These are phyloP conservation scores for Neurospora sp. DNA, from an alignment of 495 filamentous ascomycete genomes.

Conservation along the genomic window DNA sequence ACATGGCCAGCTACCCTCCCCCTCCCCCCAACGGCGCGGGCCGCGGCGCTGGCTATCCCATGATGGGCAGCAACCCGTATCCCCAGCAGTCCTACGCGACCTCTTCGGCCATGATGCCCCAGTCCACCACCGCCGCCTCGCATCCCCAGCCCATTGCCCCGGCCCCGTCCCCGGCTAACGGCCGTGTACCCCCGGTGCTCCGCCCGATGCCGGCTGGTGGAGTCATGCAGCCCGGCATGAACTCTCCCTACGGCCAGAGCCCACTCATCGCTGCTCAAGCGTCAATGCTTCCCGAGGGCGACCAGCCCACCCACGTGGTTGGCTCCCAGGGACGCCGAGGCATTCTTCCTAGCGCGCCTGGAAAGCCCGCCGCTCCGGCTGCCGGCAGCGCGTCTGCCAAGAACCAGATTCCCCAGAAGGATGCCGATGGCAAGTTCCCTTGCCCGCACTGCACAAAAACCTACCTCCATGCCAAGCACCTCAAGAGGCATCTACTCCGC, in stretches of 20 bases:
- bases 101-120: constrained; percentile 53
- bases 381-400: constrained; percentile 56
- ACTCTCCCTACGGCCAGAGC: constrained; percentile 39
- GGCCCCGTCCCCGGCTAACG: constrained; percentile 51
- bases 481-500: constrained; percentile 89
- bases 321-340: constrained; percentile 85
- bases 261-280: constrained; percentile 33
- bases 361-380: constrained; percentile 56
- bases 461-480: constrained; percentile 92
- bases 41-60: constrained; percentile 37
- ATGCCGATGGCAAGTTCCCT: constrained; percentile 92
- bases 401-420: constrained; percentile 77
- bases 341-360: constrained; percentile 81
- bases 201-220: constrained; percentile 56
- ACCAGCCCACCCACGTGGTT: constrained; percentile 77
- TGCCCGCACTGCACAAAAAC: constrained; percentile 96
- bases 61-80: constrained; percentile 39
- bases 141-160: constrained; percentile 66
- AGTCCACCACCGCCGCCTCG: constrained; percentile 52
- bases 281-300: constrained; percentile 36
- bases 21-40: constrained; percentile 46
- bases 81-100: constrained; percentile 47
- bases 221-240: constrained; percentile 40
- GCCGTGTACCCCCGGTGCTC: constrained; percentile 41
- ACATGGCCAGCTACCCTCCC: constrained; percentile 50